Evolutionary conservation across 345 rosid genomes (phyloP).

Genomic region (Gossypium sturtianum): DNA sequence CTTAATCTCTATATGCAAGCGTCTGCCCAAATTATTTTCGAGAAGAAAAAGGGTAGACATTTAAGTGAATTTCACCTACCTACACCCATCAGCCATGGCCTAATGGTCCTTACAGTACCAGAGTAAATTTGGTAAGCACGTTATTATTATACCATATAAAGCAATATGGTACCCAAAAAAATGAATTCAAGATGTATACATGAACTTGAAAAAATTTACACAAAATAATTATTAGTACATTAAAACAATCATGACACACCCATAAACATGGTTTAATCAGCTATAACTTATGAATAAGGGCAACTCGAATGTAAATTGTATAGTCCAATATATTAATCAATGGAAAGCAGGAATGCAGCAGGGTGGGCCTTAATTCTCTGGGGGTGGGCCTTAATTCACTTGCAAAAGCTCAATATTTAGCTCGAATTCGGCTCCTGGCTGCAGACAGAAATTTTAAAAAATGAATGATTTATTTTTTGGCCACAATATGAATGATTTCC

Average conservation of each 20-base stretch:
- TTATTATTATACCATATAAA: too few relatives aligned
- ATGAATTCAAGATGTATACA: background rate
- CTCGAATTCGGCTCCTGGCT: constrained; percentile 78
- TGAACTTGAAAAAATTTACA: background rate
- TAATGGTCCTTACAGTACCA: too few relatives aligned
- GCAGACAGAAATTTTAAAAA: constrained; percentile 21
- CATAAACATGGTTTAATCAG: background rate
- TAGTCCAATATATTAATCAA: background rate
- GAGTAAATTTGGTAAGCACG: too few relatives aligned
- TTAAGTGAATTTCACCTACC: too few relatives aligned
- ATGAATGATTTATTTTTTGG: background rate
- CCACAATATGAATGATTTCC: background rate
- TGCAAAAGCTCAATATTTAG: constrained; percentile 79
- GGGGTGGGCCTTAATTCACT: constrained; percentile 45
- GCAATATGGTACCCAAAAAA: background rate
- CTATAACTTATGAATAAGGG: background rate
- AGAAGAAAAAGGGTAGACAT: too few relatives aligned
- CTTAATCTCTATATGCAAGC: background rate
- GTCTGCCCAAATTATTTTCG: background rate
- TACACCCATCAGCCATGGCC: too few relatives aligned
- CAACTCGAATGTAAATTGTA: background rate
- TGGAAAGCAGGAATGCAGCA: background rate
- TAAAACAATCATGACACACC: background rate
- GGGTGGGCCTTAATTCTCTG: background rate
- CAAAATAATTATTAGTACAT: background rate